Conservation (phyloP, 257 asterid species). For the Nicotiana undulata region DNA sequence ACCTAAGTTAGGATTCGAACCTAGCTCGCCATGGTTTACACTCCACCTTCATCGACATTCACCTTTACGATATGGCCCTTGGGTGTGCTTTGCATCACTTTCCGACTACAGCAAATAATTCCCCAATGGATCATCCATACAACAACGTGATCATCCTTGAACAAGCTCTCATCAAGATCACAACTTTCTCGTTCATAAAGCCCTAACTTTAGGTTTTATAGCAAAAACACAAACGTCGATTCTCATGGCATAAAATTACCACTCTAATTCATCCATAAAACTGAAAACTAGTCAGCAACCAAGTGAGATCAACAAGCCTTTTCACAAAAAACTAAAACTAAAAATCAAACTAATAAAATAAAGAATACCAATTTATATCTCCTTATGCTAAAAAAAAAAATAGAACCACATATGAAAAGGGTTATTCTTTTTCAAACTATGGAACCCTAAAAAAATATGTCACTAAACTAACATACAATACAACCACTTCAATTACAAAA, state of each 20-base stretch:
- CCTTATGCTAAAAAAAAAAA: background rate
- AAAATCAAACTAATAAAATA: background rate
- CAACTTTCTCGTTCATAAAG: background rate
- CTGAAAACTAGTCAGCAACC: background rate
- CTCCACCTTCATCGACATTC: background rate
- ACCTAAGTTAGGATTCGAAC: background rate
- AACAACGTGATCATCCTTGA: background rate
- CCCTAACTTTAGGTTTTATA: conserved; percentile 5
- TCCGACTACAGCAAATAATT: background rate
- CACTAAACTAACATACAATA: background rate
- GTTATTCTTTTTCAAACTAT: background rate
- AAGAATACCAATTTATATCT: background rate
- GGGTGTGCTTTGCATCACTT: background rate
- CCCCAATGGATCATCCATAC: background rate
- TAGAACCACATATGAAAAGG: background rate
- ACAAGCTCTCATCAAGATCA: background rate
- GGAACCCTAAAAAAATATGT: background rate
- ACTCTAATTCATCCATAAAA: background rate
- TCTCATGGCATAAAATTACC: background rate
- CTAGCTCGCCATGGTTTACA: background rate
- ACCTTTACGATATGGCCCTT: background rate
- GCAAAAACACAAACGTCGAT: background rate
- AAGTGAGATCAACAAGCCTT: background rate
- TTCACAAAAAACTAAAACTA: background rate
- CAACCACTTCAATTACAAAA: background rate